Conservation (phyloP, 148 eudicot genomes). For the Cornus kousa region DNA sequence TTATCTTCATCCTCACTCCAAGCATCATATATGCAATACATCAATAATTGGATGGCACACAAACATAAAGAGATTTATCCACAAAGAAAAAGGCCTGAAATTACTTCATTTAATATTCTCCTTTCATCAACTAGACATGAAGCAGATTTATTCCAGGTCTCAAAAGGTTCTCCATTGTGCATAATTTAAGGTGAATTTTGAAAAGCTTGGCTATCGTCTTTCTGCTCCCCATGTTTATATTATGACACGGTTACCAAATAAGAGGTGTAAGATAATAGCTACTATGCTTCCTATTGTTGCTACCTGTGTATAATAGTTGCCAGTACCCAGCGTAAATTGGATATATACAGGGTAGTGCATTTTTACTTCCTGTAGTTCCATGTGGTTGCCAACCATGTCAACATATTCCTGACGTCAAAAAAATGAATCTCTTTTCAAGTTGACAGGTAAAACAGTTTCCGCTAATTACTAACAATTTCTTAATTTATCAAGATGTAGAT, state of each 20-base stretch:
- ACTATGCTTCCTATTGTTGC: background rate
- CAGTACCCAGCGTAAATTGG: too few relatives aligned
- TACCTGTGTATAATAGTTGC: background rate
- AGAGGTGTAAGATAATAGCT: background rate
- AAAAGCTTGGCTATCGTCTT: conserved; percentile 1
- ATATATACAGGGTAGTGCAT: too few relatives aligned
- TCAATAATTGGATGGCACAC: background rate
- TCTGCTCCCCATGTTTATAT: background rate
- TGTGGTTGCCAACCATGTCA: too few relatives aligned
- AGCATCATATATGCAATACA: background rate
- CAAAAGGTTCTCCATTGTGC: background rate
- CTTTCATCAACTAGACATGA: background rate
- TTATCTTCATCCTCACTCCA: background rate
- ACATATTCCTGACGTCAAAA: background rate
- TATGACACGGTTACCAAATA: background rate
- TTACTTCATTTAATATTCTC: background rate
- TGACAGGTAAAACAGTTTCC: background rate
- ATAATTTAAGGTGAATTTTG: background rate
- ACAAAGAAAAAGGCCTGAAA: background rate
- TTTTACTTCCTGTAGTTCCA: too few relatives aligned
- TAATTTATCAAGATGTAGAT: background rate
- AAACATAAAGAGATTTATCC: background rate
- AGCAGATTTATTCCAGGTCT: background rate
- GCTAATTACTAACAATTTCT: background rate
- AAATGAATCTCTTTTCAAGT: background rate